phyloP scores from a whole-genome alignment of 192 early-diverging fungal genomes.

The Funneliformis geosporum region DNA sequence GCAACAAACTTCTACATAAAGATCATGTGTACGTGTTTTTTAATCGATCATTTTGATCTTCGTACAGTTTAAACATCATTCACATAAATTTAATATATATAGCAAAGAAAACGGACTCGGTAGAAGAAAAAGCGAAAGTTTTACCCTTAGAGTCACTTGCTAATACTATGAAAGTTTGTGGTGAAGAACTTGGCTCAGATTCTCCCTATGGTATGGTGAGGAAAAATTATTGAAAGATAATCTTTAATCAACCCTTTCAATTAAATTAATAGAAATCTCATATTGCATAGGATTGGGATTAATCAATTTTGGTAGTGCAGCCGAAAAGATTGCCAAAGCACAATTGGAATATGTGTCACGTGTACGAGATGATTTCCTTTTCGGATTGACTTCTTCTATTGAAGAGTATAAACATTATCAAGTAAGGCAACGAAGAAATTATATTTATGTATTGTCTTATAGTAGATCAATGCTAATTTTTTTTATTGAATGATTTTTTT shows the following conservation, averaged over 20 bases:
- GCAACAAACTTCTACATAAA: slow-evolving; percentile 54
- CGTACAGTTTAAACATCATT: background rate
- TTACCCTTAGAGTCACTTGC: slow-evolving; percentile 67
- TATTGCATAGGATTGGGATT: slow-evolving; percentile 50
- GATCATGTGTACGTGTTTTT: slow-evolving; percentile 39
- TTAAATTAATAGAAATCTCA: background rate
- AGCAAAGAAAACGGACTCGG: slow-evolving; percentile 68
- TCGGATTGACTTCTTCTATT: slow-evolving; percentile 45
- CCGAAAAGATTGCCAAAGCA: slow-evolving; percentile 46
- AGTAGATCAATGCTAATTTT: background rate
- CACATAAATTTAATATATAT: slow-evolving; percentile 31
- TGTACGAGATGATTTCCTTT: slow-evolving; percentile 40
- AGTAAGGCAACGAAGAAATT: slow-evolving; percentile 49
- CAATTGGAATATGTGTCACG: slow-evolving; percentile 50
- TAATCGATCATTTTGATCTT: slow-evolving; percentile 19
- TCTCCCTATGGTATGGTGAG: slow-evolving; percentile 43
- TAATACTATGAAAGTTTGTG: slow-evolving; percentile 62
- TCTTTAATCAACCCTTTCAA: slow-evolving; percentile 3
- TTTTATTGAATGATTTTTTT: slow-evolving; percentile 10
- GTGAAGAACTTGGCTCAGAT: slow-evolving; percentile 45
- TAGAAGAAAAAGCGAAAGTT: slow-evolving; percentile 64
- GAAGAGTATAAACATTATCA: slow-evolving; percentile 53
- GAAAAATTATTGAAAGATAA: slow-evolving; percentile 20
- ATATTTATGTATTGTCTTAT: slow-evolving; percentile 19
- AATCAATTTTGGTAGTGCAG: slow-evolving; percentile 49